phyloP scores from a whole-genome alignment of 192 early-diverging fungal species.

The Coemansia sp. region DNA sequence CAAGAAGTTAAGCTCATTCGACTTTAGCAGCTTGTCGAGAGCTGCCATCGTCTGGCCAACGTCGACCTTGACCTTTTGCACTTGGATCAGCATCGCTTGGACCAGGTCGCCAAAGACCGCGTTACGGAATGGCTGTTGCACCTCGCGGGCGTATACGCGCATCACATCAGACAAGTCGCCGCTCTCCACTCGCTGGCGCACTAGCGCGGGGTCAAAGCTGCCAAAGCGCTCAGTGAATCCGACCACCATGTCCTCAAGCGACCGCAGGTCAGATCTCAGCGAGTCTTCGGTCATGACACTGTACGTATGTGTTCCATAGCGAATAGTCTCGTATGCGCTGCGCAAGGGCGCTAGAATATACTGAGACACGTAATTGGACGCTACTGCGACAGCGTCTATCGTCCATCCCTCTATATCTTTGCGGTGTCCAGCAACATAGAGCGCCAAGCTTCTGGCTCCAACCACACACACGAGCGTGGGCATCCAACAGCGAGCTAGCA shows the following conservation, averaged over 20 bases:
- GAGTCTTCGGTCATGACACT: conserved; percentile 76
- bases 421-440: conserved; percentile 55
- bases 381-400: conserved; percentile 59
- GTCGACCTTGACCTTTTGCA: conserved; percentile 97
- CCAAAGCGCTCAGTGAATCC: conserved; percentile 70
- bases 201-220: conserved; percentile 53
- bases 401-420: conserved; percentile 59
- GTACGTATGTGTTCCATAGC: conserved; percentile 77
- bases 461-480: conserved; percentile 55
- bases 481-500: conserved; percentile 71
- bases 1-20: conserved; percentile 96
- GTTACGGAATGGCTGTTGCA: conserved; percentile 59
- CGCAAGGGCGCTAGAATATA: conserved; percentile 79
- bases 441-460: conserved; percentile 52
- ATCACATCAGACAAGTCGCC: conserved; percentile 86
- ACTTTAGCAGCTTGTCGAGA: conserved; percentile 87
- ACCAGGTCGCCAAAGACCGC: conserved; percentile 67
- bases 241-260: conserved; percentile 88
- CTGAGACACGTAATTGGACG: conserved; percentile 67
- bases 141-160: conserved; percentile 74
- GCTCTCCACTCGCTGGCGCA: conserved; percentile 64
- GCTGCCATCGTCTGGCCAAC: conserved; percentile 90
- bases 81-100: conserved; percentile 74
- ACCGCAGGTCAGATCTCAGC: conserved; percentile 77
- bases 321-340: conserved; percentile 77